Evolutionary conservation across 768 basidiomycete genomes (phyloP).

Genomic region (Lanmaoa pseudosensibilis): DNA sequence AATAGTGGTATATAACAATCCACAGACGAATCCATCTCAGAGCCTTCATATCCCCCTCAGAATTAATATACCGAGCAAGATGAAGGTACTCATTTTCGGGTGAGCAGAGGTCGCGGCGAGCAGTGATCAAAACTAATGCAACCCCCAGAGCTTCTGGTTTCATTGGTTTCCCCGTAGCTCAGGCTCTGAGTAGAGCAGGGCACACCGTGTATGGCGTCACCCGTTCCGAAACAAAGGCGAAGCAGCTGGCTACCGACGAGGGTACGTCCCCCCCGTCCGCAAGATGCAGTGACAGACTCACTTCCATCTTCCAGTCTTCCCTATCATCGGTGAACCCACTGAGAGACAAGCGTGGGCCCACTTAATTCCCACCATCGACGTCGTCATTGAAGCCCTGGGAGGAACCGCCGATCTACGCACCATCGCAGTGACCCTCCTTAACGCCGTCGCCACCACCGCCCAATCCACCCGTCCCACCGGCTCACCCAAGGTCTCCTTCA

Average conservation of each 20-base stretch:
- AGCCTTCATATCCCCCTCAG: background rate
- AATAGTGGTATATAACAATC: background rate
- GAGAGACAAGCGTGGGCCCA: slow-evolving; percentile 15
- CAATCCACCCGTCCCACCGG: slow-evolving; percentile 15
- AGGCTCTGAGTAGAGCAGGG: slow-evolving; percentile 35
- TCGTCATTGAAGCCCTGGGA: slow-evolving; percentile 22
- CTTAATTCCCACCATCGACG: slow-evolving; percentile 21
- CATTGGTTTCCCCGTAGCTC: slow-evolving; percentile 32
- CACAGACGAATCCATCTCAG: too few relatives aligned
- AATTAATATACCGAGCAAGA: background rate
- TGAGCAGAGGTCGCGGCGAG: background rate
- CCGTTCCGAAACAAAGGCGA: slow-evolving; percentile 26
- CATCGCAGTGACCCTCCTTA: slow-evolving; percentile 20
- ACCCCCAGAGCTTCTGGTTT: slow-evolving; percentile 31
- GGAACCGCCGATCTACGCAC: slow-evolving; percentile 7
- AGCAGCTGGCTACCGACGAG: slow-evolving; percentile 28
- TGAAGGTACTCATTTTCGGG: slow-evolving; percentile 22
- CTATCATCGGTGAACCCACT: slow-evolving; percentile 22
- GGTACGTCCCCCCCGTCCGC: slow-evolving; percentile 1
- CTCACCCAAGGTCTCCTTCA: slow-evolving; percentile 32
- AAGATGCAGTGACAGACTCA: background rate
- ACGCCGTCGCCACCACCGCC: slow-evolving; percentile 17
- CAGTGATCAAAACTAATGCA: background rate
- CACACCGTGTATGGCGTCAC: slow-evolving; percentile 38
- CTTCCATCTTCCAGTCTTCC: slow-evolving; percentile 19